Base-by-base conservation (phyloP, 2,329 filamentous ascomycete species). In the Xylogone sp. region DNA sequence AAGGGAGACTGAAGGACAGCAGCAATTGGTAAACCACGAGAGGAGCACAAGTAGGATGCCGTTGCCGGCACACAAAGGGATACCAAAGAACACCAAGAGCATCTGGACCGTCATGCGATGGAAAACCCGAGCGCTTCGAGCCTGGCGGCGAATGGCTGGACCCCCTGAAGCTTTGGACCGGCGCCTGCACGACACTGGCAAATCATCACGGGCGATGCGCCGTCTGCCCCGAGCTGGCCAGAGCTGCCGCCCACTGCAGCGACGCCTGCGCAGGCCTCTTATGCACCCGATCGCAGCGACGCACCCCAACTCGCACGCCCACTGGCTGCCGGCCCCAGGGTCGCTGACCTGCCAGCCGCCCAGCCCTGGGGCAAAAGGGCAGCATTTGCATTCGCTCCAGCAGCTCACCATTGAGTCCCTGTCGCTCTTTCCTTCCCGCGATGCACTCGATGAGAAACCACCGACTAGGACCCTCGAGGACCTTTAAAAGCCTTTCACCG, bases 71-170 rank as follows among this genome's bases (percentile, higher is more conserved):
- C n/a, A n/a, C 45, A 24, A 39, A 20, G 24, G 29, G 21, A 27
- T 21, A 48, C 20, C 27, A 34, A 48, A 20, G 34, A 54, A 54
- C 39, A 46, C 45, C 9, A 53, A 39, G 46, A 42, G 43, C 27
- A 48, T 24, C 12, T 22, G 27, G 39, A 18, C 18, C 34, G 13
- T 27, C 22, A 24, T 31, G n/a, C 39, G 9, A 43, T n/a, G 10
- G 21, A 31, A 51, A 46, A 43, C 42, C 51, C 51, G 29, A 52
- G 51, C 51, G 51, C 51, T 42, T 53, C 29, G n/a, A 49, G 24
- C 31, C 12, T 13, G n/a, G 19, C 5, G 21, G 46, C 46, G 46
- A 45, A 29, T 51, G 45, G 49, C 22, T 10, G n/a, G 21, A 43
- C 22, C 20, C 12, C 51, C 43, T 45, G 24, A 42, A 8, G 21